These are phyloP conservation scores for Posidonia australis DNA, from an alignment of 106 monocot genomes.

Conservation along the genomic window DNA sequence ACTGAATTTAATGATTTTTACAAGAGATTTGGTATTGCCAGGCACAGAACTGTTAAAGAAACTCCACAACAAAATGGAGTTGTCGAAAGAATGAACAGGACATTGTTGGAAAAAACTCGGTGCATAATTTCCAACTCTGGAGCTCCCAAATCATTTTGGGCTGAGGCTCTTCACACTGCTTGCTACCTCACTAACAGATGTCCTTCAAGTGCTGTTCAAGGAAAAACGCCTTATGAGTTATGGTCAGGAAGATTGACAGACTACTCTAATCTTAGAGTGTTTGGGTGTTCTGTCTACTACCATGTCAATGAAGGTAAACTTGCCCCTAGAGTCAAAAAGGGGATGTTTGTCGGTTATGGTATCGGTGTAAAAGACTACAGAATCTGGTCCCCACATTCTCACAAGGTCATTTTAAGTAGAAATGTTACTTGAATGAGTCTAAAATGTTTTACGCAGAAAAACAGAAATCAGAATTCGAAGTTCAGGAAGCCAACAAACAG, in stretches of 20 bases:
- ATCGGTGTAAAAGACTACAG: too few relatives aligned
- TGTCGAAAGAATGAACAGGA: neutral
- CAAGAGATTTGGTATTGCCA: neutral
- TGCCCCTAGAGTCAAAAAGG: too few relatives aligned
- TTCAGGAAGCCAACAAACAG: too few relatives aligned
- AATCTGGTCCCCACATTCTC: too few relatives aligned
- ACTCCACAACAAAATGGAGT: neutral
- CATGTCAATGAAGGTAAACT: too few relatives aligned
- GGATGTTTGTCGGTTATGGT: too few relatives aligned
- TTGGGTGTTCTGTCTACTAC: neutral
- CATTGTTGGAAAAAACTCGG: neutral
- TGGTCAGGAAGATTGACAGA: neutral
- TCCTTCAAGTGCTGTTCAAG: neutral
- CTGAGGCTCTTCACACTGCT: neutral
- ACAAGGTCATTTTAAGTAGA: too few relatives aligned
- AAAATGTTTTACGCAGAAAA: too few relatives aligned
- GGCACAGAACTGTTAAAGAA: neutral
- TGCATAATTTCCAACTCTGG: neutral
- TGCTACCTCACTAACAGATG: neutral
- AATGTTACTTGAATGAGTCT: too few relatives aligned
- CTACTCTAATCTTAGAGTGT: neutral
- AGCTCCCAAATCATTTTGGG: neutral
- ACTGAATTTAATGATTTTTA: slow-evolving; percentile 2
- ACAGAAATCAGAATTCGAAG: too few relatives aligned
- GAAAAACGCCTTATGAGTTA: neutral